Conservation (phyloP, 148 eudicot species). For the Rhododendron ferrugineum region DNA sequence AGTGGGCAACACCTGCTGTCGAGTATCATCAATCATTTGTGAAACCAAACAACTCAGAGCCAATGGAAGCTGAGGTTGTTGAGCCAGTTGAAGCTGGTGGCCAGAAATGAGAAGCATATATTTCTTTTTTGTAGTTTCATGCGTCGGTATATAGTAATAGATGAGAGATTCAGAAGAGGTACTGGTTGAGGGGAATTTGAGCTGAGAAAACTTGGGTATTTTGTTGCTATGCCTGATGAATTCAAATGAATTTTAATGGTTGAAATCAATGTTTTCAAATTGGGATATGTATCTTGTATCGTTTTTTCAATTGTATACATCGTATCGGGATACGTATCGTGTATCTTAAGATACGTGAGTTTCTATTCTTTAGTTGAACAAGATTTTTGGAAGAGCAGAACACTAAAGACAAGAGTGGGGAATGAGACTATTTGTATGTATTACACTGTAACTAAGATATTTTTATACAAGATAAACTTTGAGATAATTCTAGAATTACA, state of each 20-base stretch:
- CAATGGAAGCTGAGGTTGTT: conserved; percentile 63
- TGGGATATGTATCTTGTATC: too few species aligned
- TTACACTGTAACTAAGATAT: too few species aligned
- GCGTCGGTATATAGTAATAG: background rate
- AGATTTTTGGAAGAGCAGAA: too few species aligned
- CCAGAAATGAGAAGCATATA: conserved; percentile 35
- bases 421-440: too few species aligned
- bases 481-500: too few species aligned
- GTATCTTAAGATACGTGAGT: too few species aligned
- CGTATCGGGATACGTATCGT: too few species aligned
- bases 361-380: too few species aligned
- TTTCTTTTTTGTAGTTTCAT: background rate
- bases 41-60: conserved; percentile 24
- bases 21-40: conserved; percentile 27
- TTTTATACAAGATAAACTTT: too few species aligned
- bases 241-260: background rate
- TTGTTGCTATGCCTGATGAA: background rate
- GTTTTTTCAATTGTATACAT: too few species aligned
- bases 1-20: conserved; percentile 36
- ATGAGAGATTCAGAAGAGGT: background rate
- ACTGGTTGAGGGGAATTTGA: background rate
- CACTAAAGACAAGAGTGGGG: too few species aligned
- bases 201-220: background rate
- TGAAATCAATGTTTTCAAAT: too few species aligned
- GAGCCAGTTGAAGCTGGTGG: conserved; percentile 61